Evolutionary conservation across 2,329 filamentous ascomycete genomes (phyloP), one percentile per base, ranked within the genome.

Genomic region (Fusarium sp.): DNA sequence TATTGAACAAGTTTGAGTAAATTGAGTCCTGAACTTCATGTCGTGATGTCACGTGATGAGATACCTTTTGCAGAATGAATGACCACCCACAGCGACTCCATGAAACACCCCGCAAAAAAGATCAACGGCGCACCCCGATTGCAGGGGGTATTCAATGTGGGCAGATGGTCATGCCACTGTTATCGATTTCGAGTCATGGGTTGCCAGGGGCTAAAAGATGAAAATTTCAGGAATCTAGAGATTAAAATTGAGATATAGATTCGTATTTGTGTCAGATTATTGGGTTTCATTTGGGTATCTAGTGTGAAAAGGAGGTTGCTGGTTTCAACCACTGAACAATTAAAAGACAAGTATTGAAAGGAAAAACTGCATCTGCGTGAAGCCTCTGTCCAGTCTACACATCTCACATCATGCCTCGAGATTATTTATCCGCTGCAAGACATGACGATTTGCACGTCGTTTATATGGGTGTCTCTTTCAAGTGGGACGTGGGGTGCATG

Each of bases 131-230:
- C 61, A 64, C 40, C 57, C 74, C 74, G 74, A 59, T 57, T 60
- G 27, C 58, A 57, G 32, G 45, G 57, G 30, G 20, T n/a, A 17
- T 33, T 46, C 40, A 67, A 60, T 41, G 69, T 74, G 71, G 67
- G 68, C 74, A 76, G 74, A 76, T 76, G 70, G 70, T 76, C 74
- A 76, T 65, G 72, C 74, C 74, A 76, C 58, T 67, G 38, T 40
- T 61, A 48, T 63, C 32, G 42, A 32, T 32, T 56, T 63, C 37
- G 56, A 60, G 57, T 57, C 64, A 67, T 68, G 64, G 37, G 42
- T 50, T 56, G 56, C 27, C 57, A 67, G 49, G 57, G 50, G 30
- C 70, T 15, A 18, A 46, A 38, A 57, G 54, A 63, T 59, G 52
- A 42, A 52, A 69, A 52, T 63, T 45, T 18, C 12, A 41, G 23